phyloP scores from a whole-genome alignment of 345 rosid species.

The Arabidopsis thaliana region TAIR10.1 NC_003071.7:11999501-12000000 shows the following conservation, averaged over 20 bases:
- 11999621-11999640: not conserved
- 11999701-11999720: constrained; percentile 10
- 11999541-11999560: no score
- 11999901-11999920: constrained; percentile 7
- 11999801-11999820: constrained; percentile 23
- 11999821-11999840: constrained; percentile 16
- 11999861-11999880: constrained; percentile 7
- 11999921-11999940: constrained; percentile 9
- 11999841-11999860: constrained; percentile 6
- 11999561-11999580: not conserved
- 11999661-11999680: constrained; percentile 10
- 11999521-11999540: no score
- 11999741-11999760: constrained; percentile 14
- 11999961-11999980: constrained; percentile 38
- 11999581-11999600: not conserved
- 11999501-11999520: no score
- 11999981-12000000: constrained; percentile 26
- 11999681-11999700: constrained; percentile 24
- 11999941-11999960: not conserved
- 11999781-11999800: constrained; percentile 49
- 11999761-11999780: constrained; percentile 33
- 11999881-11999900: constrained; percentile 9
- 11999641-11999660: not conserved
- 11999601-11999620: not conserved
- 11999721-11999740: constrained; percentile 32